Percentiles rank a stretch among this genome's conserved stretches.
These are phyloP conservation scores for Penicillium sp. DNA, from an alignment of 2,329 filamentous ascomycete species.

Conservation along the genomic window DNA sequence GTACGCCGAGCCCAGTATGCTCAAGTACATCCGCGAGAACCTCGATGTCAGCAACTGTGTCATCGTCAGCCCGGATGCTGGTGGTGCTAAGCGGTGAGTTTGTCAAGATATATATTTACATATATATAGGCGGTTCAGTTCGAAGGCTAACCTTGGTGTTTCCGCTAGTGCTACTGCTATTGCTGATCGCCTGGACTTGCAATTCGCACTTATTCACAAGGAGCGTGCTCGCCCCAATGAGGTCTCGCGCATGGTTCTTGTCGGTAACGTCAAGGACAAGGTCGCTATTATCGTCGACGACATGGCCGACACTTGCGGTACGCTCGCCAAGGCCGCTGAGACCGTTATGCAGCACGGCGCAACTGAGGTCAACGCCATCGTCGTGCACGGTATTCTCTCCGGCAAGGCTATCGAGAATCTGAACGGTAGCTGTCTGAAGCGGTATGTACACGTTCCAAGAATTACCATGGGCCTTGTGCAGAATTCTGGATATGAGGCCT, in stretches of 20 bases:
- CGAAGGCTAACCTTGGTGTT: not conserved
- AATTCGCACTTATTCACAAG: conserved; percentile 95
- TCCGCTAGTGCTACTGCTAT: conserved; percentile 72
- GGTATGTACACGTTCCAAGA: conserved; percentile 2
- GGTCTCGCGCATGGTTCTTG: conserved; percentile 90
- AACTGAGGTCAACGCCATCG: conserved; percentile 84
- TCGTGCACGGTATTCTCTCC: conserved; percentile 88
- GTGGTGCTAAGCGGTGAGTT: conserved; percentile 77
- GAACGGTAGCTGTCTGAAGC: conserved; percentile 67
- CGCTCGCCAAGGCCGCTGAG: conserved; percentile 79
- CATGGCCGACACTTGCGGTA: conserved; percentile 96
- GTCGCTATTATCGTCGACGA: conserved; percentile 95
- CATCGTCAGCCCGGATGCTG: conserved; percentile 91
- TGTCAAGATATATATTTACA: not conserved
- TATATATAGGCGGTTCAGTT: not conserved
- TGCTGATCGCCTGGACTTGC: conserved; percentile 82
- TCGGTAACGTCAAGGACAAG: conserved; percentile 86
- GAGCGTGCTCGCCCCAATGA: conserved; percentile 88
- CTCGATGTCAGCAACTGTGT: conserved; percentile 77
- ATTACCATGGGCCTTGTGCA: too few species aligned
- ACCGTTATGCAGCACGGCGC: conserved; percentile 85
- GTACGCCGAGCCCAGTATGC: conserved; percentile 87
- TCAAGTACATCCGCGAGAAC: conserved; percentile 88
- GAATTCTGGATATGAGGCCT: too few species aligned
- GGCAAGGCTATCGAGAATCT: conserved; percentile 83